Evolutionary conservation across 2,329 filamentous ascomycete species (phyloP), one percentile per base, ranked within the genome.

Genomic region (Penicillium palitans): DNA sequence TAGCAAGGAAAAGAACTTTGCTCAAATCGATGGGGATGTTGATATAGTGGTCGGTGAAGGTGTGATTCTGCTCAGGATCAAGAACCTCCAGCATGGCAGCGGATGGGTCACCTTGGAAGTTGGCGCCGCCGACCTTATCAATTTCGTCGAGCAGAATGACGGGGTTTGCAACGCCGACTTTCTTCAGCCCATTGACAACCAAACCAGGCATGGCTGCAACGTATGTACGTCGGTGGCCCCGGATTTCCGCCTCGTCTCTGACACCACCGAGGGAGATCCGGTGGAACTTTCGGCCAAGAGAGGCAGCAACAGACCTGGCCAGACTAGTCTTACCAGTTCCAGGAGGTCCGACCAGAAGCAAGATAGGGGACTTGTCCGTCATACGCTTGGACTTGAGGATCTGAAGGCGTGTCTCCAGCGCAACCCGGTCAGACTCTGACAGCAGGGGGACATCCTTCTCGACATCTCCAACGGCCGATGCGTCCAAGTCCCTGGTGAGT

Each of bases 141-240:
- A 99, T 97, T 79, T 99, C 95, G 71, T 99, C 95, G 13, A 99
- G 86, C 46, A 99, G 79, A 78, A 99, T 90, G 57, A 99, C 93
- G 0, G 95, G 95, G 71, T 99, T 99, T 3, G 91, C 87, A 21
- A 98, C 93, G 47, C 93, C 93, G 33, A 96, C 93, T 79, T 98
- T 99, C 78, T 95, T 93, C 55, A 99, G 74, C 0, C 93, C 95
- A 72, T 92, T 93, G 31, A 98, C 93, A 59, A 99, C 90, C 55
- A 98, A 81, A 54, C 95, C 95, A 10, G 95, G 95, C 93, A 99
- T 97, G n/a, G 95, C 95, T 24, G 95, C 95, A 58, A 99, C 95
- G 71, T 99, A 99, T 0, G 95, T 99, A 66, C 95, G 84, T 56
- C 95, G 85, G 76, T 99, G 95, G 10, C 95, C 95, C 59, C 95